phyloP scores from a whole-genome alignment of 352 stramenopile genomes.

The Pythium vanterpoolii region DNA sequence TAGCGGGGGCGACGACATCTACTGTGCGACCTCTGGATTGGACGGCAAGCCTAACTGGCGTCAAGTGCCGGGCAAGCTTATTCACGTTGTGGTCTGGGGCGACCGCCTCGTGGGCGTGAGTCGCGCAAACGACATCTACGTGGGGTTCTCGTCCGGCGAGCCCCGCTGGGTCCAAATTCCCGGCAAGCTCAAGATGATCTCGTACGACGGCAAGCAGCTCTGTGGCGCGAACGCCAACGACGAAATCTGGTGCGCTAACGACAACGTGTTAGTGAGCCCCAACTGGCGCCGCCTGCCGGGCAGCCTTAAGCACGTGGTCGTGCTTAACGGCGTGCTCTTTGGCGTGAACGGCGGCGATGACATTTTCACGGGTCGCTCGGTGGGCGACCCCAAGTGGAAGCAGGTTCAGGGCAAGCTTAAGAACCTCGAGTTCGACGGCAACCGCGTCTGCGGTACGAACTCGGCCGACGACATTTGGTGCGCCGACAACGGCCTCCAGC shows the following conservation, averaged over 20 bases:
- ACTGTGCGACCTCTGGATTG: conserved; percentile 17
- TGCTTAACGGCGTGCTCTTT: conserved; percentile 29
- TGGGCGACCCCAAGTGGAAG: conserved; percentile 24
- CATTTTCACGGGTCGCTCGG: conserved; percentile 16
- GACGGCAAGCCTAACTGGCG: conserved; percentile 22
- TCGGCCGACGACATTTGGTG: conserved; percentile 16
- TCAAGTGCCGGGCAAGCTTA: conserved; percentile 15
- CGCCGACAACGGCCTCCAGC: conserved; percentile 12
- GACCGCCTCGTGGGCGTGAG: conserved; percentile 25
- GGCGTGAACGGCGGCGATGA: conserved; percentile 22
- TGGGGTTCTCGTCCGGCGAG: conserved; percentile 1
- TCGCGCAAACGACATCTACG: conserved; percentile 19
- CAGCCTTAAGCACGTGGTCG: conserved; percentile 25
- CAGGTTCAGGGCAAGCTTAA: conserved; percentile 19
- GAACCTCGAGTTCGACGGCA: conserved; percentile 29
- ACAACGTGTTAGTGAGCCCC: conserved; percentile 12
- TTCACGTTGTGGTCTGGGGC: conserved; percentile 27
- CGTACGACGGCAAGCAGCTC: conserved; percentile 29
- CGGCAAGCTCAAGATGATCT: conserved; percentile 23
- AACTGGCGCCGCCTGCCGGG: conserved; percentile 25
- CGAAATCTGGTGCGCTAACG: conserved; percentile 30
- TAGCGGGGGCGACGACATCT: conserved; percentile 18
- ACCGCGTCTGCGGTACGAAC: conserved; percentile 22
- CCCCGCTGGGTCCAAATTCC: conserved; percentile 15
- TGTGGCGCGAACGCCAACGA: conserved; percentile 16